These are phyloP conservation scores for Mixia osmundae DNA, from an alignment of 1,284 basidiomycete genomes.

Conservation along the genomic window DNA sequence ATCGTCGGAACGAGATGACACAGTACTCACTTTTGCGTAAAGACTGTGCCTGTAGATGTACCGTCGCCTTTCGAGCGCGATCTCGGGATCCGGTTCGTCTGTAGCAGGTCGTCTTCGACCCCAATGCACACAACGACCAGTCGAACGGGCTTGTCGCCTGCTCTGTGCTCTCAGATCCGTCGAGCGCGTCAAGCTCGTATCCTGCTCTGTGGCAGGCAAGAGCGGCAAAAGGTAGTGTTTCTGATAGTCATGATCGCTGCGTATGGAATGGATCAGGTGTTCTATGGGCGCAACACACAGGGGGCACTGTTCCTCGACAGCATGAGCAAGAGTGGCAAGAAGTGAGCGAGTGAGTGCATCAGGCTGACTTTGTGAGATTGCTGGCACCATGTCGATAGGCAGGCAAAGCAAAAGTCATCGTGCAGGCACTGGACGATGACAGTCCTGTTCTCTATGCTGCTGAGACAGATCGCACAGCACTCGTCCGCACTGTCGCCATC, in stretches of 20 bases:
- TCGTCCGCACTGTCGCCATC: no score
- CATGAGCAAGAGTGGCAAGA: no score
- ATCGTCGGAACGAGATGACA: slow-evolving; percentile 9
- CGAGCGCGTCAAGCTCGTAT: neutral
- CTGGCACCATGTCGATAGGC: no score
- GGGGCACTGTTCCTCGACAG: slow-evolving; percentile 20
- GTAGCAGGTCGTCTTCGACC: no score
- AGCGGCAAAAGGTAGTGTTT: slow-evolving; percentile 16
- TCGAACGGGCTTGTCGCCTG: slow-evolving; percentile 6
- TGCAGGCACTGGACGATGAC: no score
- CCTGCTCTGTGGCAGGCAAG: neutral
- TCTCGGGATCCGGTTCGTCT: slow-evolving; percentile 8
- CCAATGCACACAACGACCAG: no score
- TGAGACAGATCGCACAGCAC: no score
- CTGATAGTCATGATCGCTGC: slow-evolving; percentile 17
- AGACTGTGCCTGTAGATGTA: slow-evolving; percentile 16
- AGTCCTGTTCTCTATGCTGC: no score
- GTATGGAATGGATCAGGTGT: slow-evolving; percentile 18
- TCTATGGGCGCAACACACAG: slow-evolving; percentile 18
- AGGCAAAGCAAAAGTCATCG: no score
- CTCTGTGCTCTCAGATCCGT: no score
- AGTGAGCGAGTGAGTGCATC: no score
- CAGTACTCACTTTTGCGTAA: slow-evolving; percentile 18
- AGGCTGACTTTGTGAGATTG: no score
- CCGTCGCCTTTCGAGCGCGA: slow-evolving; percentile 15